Evolutionary conservation across 192 early-diverging fungal genomes (phyloP), one percentile per base, ranked within the genome.

Genomic region (Backusella australiensis): DNA sequence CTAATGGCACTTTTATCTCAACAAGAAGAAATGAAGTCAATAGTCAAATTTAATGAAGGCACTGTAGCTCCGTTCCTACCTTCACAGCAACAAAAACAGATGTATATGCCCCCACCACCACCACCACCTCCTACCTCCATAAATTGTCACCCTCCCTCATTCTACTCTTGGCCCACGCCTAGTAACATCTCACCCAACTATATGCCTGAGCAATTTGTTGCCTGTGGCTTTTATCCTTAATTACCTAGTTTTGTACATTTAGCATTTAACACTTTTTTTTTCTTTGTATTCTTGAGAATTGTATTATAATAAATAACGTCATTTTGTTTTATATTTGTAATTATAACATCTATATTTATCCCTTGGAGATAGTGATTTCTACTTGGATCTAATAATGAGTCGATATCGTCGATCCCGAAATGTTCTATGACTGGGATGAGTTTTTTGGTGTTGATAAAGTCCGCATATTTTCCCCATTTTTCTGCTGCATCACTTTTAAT

Each of bases 181-280:
- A 63, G 12, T 29, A 29, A 63, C 12, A 63, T 63, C 23, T 11
- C 23, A 26, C 56, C 56, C 26, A 63, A 63, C 26, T 63, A 1
- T 63, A 29, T 29, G 12, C 23, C 56, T 14, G 56, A 63, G 56
- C 56, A 63, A 29, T 63, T 63, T 63, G 56, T 63, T 63, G 23
- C 56, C 12, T 63, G 56, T 29, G 56, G 56, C 23, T 63, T 63
- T 63, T 63, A 63, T 63, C 29, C 56, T 63, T 63, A 63, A 63
- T 63, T 29, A 23, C 53, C 9, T 23, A 59, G 44, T 59, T 59
- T 59, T 63, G 56, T 63, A 63, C 56, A 63, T 63, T 29, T 63
- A 63, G 53, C 53, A 56, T 56, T 21, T 21, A 21, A n/a, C 49
- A 26, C 9, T 63, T 63, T 63, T 63, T 63, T 29, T 29, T 63